Evolutionary conservation across 768 basidiomycete genomes (phyloP), one percentile per base, ranked within the genome.

Genomic region (Boletus eberwhitei): DNA sequence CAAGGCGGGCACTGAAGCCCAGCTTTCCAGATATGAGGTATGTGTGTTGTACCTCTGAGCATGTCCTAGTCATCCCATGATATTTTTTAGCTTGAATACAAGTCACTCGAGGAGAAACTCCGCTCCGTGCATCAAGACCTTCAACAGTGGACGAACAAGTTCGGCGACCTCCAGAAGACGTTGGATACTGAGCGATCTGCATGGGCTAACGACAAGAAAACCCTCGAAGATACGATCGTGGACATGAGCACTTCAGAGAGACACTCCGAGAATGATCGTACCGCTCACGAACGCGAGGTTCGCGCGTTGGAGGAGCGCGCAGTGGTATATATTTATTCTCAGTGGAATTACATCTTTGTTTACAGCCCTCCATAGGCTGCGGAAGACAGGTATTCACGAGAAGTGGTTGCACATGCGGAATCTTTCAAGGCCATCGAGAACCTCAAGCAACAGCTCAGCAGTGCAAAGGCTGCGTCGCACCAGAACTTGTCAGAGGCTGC

Each of bases 381-480:
- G 6, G 90, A 94, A 65, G 87, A 89, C 48, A 82, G 86, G 51
- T 93, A 93, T 61, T 80, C 85, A 5, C 79, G 84, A 48, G 92
- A 92, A 65, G 81, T 94, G n/a, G 73, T 94, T 32, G 76, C 88
- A 1, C 93, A 95, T 67, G 92, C 93, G 0, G 91, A 93, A 21
- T 80, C 88, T 0, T 87, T 94, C 77, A 91, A 91, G 72, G 58
- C 75, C 13, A 78, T 90, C 12, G 82, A 86, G 12, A 73, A 64
- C 11, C 73, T 92, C 57, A 88, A 85, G 66, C 76, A 82, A 47
- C 82, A 90, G 39, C 74, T 94, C 4, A 64, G 76, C 16, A 64
- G 69, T 13, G 71, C 78, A 4, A 84, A 87, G 61, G 65, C 74
- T 2, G 64, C 78, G 9, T 78, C 82, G 9, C 77, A 87, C 13